Conservation (phyloP, 441 rosid genomes). For the Croton laevigatus region DNA sequence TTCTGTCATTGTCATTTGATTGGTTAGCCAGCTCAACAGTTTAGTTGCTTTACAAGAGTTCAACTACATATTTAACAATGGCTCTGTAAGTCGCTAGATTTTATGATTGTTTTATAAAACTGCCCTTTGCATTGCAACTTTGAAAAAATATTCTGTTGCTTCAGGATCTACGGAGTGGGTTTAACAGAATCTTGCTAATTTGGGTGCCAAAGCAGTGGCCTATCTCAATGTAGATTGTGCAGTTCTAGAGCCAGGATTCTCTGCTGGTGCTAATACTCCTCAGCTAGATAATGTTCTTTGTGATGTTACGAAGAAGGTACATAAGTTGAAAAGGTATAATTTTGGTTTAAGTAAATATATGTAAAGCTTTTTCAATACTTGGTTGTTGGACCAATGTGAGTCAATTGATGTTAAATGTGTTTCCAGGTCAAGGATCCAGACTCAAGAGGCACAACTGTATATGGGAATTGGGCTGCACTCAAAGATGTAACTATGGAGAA, state of each 20-base stretch:
- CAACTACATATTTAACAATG: neutral
- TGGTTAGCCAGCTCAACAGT: neutral
- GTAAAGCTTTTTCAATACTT: constrained; percentile 6
- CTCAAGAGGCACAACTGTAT: constrained; percentile 43
- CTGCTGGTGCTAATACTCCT: constrained; percentile 81
- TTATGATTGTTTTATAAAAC: neutral
- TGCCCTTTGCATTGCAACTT: neutral
- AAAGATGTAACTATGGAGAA: constrained; percentile 97
- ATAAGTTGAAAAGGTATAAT: neutral
- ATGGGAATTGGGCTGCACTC: constrained; percentile 61
- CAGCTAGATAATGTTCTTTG: constrained; percentile 73
- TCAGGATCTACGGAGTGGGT: constrained; percentile 96
- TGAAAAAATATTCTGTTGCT: neutral
- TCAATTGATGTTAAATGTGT: constrained; percentile 3
- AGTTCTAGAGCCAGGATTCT: constrained; percentile 92
- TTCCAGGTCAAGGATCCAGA: constrained; percentile 85
- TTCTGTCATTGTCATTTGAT: neutral
- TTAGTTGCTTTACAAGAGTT: neutral
- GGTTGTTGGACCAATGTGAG: neutral
- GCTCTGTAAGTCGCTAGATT: constrained; percentile 3
- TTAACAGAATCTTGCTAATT: constrained; percentile 74
- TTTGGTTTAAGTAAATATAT: neutral
- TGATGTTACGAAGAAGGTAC: constrained; percentile 72
- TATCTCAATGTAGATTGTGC: constrained; percentile 95
- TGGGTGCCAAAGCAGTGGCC: constrained; percentile 82